A percentile compares a stretch with the other conserved stretches of the same genome.
phyloP scores from a whole-genome alignment of 2,329 filamentous ascomycete genomes.

The Botrytis fabae region DNA sequence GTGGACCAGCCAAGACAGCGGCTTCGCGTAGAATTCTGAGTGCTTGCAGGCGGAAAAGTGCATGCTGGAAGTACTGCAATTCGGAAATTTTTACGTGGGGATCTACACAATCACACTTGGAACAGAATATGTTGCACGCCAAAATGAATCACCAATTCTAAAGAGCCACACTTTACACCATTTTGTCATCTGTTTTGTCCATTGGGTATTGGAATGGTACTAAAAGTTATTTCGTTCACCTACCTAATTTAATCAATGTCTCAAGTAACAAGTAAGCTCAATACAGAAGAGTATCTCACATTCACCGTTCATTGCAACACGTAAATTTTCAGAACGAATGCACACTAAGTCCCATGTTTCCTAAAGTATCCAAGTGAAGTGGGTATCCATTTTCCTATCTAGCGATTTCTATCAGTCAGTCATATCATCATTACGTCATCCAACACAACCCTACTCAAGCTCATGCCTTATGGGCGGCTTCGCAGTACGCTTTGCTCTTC shows the following conservation, averaged over 20 bases:
- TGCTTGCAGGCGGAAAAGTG: background rate
- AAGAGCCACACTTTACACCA: background rate
- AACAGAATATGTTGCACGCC: background rate
- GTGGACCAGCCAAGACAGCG: background rate
- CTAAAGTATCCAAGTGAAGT: background rate
- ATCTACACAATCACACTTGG: too few relatives aligned
- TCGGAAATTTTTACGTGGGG: too few relatives aligned
- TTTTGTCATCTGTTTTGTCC: background rate
- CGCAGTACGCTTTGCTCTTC: background rate
- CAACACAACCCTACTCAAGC: background rate
- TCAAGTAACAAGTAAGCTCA: background rate
- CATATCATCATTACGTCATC: background rate
- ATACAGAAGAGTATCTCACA: background rate
- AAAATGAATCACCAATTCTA: background rate
- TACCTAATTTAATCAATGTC: background rate
- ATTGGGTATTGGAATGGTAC: background rate
- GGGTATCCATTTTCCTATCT: background rate
- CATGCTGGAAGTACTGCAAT: background rate
- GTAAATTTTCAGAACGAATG: too few relatives aligned
- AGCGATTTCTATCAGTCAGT: background rate
- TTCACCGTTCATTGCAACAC: too few relatives aligned
- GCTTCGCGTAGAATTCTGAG: background rate
- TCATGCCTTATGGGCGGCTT: background rate
- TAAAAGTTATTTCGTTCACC: too few relatives aligned
- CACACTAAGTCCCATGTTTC: background rate